A percentile compares a stretch with the other conserved stretches of the same genome.
These are phyloP conservation scores for Collybia sp. DNA, from an alignment of 768 basidiomycete genomes.

Conservation along the genomic window DNA sequence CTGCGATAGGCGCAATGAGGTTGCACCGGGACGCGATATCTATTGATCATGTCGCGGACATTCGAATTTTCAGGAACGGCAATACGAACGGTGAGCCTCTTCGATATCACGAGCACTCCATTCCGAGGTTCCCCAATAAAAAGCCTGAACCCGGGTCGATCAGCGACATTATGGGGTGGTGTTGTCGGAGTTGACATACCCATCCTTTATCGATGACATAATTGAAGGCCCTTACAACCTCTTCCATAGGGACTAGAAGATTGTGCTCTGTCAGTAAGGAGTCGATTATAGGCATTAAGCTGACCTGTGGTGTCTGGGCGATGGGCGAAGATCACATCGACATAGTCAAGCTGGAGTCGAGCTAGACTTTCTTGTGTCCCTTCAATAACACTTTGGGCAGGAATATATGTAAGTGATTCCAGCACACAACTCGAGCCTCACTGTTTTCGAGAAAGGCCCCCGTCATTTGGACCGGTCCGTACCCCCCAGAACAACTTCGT, in stretches of 20 bases:
- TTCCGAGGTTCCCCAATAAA: constrained; percentile 70
- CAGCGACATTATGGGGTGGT: background rate
- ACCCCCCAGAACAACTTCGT: constrained; percentile 78
- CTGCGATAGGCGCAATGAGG: constrained; percentile 64
- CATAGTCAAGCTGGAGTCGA: constrained; percentile 66
- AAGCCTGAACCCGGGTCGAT: constrained; percentile 22
- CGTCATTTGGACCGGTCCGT: constrained; percentile 48
- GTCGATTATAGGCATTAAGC: background rate
- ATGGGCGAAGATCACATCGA: constrained; percentile 66
- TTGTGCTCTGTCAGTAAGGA: background rate
- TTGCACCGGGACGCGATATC: constrained; percentile 63
- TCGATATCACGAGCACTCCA: constrained; percentile 71
- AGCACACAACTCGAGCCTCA: constrained; percentile 16
- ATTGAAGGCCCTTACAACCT: constrained; percentile 75
- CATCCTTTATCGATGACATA: constrained; percentile 65
- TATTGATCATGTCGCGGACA: constrained; percentile 11
- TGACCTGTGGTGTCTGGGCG: constrained; percentile 50
- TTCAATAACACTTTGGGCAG: constrained; percentile 54
- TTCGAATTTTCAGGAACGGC: background rate
- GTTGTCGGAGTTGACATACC: constrained; percentile 33
- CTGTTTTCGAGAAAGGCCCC: constrained; percentile 53
- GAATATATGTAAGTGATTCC: background rate
- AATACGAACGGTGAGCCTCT: constrained; percentile 51
- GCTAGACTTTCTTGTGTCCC: constrained; percentile 59
- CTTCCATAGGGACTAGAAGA: constrained; percentile 55